Base-by-base conservation (phyloP, 352 stramenopile species). In the Phytophthora brassicae region DNA sequence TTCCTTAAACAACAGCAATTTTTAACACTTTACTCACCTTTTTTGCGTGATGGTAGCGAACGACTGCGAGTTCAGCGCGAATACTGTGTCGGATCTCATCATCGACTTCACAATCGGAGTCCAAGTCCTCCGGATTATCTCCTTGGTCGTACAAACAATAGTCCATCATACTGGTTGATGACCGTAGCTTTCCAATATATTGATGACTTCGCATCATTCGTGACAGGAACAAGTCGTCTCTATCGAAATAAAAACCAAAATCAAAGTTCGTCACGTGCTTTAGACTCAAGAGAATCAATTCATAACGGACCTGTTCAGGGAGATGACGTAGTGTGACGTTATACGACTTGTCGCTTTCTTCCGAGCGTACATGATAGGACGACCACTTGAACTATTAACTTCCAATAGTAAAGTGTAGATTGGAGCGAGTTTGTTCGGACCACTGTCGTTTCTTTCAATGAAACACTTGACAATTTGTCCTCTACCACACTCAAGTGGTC, bases 321-420 rank as follows among this genome's bases (percentile, higher is more conserved):
- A 94, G 46, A 96, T 92, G 6, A 94, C 83, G 57, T 92, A 96
- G 66, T 96, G 85, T 19, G 88, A 89, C 35, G 84, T 90, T 64
- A 91, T 90, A 4, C 80, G 78, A 28, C 73, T 88, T 7, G 81
- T 74, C 16, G 81, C 70, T 52, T 89, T 89, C 67, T 95, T 93
- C 38, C 85, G 71, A 17, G 83, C 86, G 48, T 93, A 92, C 72
- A 95, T 79, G 43, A 96, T 86, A 2, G 86, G 84, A 9, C 88
- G 76, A 4, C 88, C 88, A 54, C 81, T 96, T 0, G 86, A 89
- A 54, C 86, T 94, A 58, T 94, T 92, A 22, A 94, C 81, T 61
- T 96, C 88, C 1, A 94, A 53, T 4, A 93, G 64, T 6, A 95
- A 60, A 20, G 85, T 94, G 63, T 94, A 96, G 29, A 95, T 76